Base-by-base conservation (phyloP, 106 monocot species). In the Alisma plantagoaquatica region DNA sequence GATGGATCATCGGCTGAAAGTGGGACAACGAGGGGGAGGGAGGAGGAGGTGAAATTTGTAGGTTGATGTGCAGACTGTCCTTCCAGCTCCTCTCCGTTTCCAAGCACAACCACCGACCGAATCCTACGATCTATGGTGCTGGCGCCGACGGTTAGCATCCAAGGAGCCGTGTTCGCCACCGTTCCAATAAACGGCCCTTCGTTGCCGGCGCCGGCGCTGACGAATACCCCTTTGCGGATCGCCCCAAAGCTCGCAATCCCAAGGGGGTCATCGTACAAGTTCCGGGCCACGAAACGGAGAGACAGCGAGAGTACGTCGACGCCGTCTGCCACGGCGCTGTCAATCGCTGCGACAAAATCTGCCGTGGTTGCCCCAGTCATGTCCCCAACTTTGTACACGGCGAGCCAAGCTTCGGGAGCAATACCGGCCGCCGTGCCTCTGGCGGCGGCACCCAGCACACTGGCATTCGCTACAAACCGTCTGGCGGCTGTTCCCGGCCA, bases 161-260 rank as follows among this genome's bases (percentile, higher is more conserved):
- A 77, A 2, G 76, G 76, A 2, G 76, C 76, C 5, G 66, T 51
- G 66, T 77, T 77, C 4, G 76, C 66, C 12, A 77, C 42, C 0
- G 71, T 66, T 7, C 61, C 49, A 16, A 3, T 26, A 2, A 14
- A 50, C 8, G 76, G 76, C 23, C 76, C 76, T 20, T 61, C 57
- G 45, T 77, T 77, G 2, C 77, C 77, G 4, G 72, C 77, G 31
- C 72, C 71, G 72, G 72, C 71, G n/a, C 72, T 27, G 22, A 72
- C 77, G 29, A 77, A 72, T 52, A 77, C 63, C 5, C 77, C 77
- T 21, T 63, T n/a, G n/a, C n/a, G n/a, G n/a, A n/a, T n/a, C n/a
- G n/a, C n/a, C n/a, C n/a, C n/a, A n/a, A n/a, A n/a, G 62, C 61
- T 72, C 57, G n/a, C n/a, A n/a, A n/a, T n/a, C n/a, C n/a, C n/a